Conservation (phyloP, 768 basidiomycete genomes). For the Xerocomellus amylosporus region DNA sequence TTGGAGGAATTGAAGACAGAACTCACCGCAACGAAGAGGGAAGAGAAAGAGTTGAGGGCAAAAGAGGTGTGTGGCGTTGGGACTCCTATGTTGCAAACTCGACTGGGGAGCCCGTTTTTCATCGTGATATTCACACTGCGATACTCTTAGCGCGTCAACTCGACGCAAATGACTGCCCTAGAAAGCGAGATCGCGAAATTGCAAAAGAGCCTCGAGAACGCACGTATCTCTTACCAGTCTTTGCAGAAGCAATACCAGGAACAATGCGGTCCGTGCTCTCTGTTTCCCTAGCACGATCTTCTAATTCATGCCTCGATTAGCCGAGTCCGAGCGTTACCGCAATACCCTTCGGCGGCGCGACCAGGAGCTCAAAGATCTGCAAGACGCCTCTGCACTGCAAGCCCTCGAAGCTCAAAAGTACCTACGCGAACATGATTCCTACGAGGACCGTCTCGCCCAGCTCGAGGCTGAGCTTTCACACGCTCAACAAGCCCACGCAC, state of each 20-base stretch:
- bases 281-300: background rate
- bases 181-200: conserved; percentile 81
- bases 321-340: conserved; percentile 76
- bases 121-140: conserved; percentile 5
- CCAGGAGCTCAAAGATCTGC: conserved; percentile 61
- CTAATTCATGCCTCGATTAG: conserved; percentile 32
- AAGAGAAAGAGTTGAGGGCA: conserved; percentile 87
- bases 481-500: conserved; percentile 68
- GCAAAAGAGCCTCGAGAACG: conserved; percentile 69
- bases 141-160: conserved; percentile 53
- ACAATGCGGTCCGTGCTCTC: conserved; percentile 66
- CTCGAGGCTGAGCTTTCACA: conserved; percentile 71
- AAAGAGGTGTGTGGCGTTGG: conserved; percentile 81
- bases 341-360: conserved; percentile 73
- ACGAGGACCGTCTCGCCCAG: conserved; percentile 65
- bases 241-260: conserved; percentile 88
- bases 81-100: conserved; percentile 2
- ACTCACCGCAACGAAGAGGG: conserved; percentile 74
- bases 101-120: background rate
- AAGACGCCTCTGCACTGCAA: conserved; percentile 58
- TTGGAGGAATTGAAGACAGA: conserved; percentile 80
- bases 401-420: conserved; percentile 67
- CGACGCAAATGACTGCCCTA: conserved; percentile 60
- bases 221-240: conserved; percentile 68
- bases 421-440: conserved; percentile 61